Evolutionary conservation across 148 eudicot species (phyloP).

Genomic region (Beta vulgaris): DNA sequence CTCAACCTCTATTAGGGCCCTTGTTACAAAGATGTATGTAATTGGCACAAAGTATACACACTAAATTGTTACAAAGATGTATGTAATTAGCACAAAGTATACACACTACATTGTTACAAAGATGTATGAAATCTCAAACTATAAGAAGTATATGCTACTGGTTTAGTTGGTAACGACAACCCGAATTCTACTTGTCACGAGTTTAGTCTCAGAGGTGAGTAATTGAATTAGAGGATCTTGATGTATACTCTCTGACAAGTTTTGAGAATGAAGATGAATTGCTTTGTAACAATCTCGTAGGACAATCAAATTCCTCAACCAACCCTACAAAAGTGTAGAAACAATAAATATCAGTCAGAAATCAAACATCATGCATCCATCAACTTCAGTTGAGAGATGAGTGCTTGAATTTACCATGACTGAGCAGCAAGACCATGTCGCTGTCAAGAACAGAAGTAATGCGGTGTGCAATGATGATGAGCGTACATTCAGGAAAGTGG

Average conservation of each 20-base stretch:
- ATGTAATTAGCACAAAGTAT: too few relatives aligned
- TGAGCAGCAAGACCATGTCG: slow-evolving; percentile 16
- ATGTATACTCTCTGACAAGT: slow-evolving; percentile 20
- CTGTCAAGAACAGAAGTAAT: slow-evolving; percentile 27
- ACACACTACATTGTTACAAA: too few relatives aligned
- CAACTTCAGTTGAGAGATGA: too few relatives aligned
- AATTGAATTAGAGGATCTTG: slow-evolving; percentile 4
- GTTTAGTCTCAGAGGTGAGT: neutral
- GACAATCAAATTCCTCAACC: slow-evolving; percentile 23
- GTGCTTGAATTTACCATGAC: too few relatives aligned
- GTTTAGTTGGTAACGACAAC: too few relatives aligned
- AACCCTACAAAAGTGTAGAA: neutral
- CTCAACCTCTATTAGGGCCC: too few relatives aligned
- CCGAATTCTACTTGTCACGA: too few relatives aligned
- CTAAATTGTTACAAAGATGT: too few relatives aligned
- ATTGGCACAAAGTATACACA: too few relatives aligned
- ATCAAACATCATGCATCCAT: neutral
- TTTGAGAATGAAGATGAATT: slow-evolving; percentile 17
- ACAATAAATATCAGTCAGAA: neutral
- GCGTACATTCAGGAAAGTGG: slow-evolving; percentile 19
- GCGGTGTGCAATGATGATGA: slow-evolving; percentile 25
- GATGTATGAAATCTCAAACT: too few relatives aligned
- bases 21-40: too few relatives aligned
- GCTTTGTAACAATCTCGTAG: slow-evolving; percentile 14
- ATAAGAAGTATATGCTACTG: too few relatives aligned